Evolutionary conservation across 2,329 filamentous ascomycete species (phyloP).

Genomic region (Phyllosticta citriasiana): DNA sequence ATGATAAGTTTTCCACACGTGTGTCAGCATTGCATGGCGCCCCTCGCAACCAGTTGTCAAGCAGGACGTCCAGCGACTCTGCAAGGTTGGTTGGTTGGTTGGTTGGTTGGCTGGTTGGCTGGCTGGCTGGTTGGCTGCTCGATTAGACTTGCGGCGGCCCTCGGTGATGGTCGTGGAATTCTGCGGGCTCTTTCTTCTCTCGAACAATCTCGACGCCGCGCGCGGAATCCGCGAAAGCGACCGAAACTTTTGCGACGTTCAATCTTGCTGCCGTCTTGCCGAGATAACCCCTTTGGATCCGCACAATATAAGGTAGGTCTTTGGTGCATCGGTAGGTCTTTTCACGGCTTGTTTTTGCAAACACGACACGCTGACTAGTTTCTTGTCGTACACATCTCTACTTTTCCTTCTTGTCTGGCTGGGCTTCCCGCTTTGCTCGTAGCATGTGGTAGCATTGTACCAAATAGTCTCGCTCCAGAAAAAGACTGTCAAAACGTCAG

Average conservation of each 20-base stretch:
- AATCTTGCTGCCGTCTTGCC: not conserved
- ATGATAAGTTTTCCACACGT: too few relatives aligned
- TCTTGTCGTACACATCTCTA: not conserved
- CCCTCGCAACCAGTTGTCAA: not conserved
- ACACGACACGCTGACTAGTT: too few relatives aligned
- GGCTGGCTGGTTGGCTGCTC: too few relatives aligned
- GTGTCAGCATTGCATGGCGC: too few relatives aligned
- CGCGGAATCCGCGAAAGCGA: not conserved
- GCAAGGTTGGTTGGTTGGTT: not conserved
- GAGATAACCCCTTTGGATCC: not conserved
- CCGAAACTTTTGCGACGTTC: not conserved
- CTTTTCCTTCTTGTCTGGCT: slow-evolving; percentile 4
- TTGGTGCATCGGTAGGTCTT: too few relatives aligned
- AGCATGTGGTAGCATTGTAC: slow-evolving; percentile 26
- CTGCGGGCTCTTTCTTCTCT: not conserved
- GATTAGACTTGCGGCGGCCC: too few relatives aligned
- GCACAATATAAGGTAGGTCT: not conserved
- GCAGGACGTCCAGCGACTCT: not conserved
- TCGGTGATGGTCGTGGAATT: not conserved
- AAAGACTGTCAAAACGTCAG: slow-evolving; percentile 12
- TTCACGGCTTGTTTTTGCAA: too few relatives aligned
- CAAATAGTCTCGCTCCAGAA: slow-evolving; percentile 24
- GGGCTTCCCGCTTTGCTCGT: slow-evolving; percentile 9
- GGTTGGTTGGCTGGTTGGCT: too few relatives aligned
- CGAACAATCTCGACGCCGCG: not conserved